Base-by-base conservation (phyloP, 1,284 basidiomycete species). In the Lentinula novae-zelandiae region DNA sequence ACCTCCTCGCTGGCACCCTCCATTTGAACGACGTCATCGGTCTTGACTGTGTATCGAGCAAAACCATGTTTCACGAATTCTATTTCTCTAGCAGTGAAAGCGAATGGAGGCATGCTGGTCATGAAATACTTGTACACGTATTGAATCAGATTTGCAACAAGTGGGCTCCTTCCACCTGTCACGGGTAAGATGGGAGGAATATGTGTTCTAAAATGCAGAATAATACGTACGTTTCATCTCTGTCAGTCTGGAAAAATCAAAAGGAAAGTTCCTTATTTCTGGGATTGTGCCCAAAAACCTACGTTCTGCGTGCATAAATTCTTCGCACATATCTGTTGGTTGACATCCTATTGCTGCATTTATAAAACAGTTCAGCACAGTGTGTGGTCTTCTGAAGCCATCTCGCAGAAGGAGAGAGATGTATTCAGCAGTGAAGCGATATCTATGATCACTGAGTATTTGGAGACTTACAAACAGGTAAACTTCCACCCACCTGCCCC, bases 391-490 rank as follows among this genome's bases (percentile, higher is more conserved):
- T 31, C 27, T 10, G 31, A 49, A 58, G 3, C 57, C 57, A 9
- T 58, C 34, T 15, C 36, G 34, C 1, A 58, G 31, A 8, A 58
- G 48, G 5, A 58, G 13, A 15, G 44, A 33, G 0, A 58, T 9
- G 27, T 49, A 58, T 27, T 50, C 44, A 1, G 57, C 44, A 9
- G 57, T 58, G 27, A 58, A 58, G 5, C 57, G 57, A 51, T 58
- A 58, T 34, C 57, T 58, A 36, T 17, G 1, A 17, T 17, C 17
- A 17, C n/a, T n/a, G n/a, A n/a, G n/a, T n/a, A n/a, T n/a, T n/a
- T n/a, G n/a, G n/a, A n/a, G n/a, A n/a, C n/a, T n/a, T n/a, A n/a
- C n/a, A n/a, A n/a, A n/a, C n/a, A n/a, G n/a, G n/a, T n/a, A n/a
- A n/a, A n/a, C n/a, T n/a, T n/a, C n/a, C n/a, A n/a, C n/a, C n/a